phyloP scores from a whole-genome alignment of 768 basidiomycete species.

The Gelatoporia subvermispora region DNA sequence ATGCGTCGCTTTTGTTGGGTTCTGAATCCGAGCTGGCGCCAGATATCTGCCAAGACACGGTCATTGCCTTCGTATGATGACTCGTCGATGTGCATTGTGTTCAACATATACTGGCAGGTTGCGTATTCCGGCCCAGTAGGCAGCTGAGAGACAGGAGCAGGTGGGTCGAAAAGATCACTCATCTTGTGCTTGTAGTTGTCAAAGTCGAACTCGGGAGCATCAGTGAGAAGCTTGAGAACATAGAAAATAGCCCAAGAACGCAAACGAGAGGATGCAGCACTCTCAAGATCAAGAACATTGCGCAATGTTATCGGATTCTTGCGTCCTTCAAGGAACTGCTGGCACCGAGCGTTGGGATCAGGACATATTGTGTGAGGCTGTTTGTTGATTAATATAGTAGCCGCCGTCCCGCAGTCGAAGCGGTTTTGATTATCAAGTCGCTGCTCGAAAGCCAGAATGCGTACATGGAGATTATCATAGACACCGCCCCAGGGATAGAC shows the following conservation, averaged over 20 bases:
- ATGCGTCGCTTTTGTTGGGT: background rate
- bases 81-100: slow-evolving; percentile 17
- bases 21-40: slow-evolving; percentile 10
- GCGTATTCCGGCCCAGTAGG: slow-evolving; percentile 6
- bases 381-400: slow-evolving; percentile 17
- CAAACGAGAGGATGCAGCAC: background rate
- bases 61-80: slow-evolving; percentile 20
- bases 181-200: background rate
- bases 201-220: slow-evolving; percentile 4
- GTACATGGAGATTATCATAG: slow-evolving; percentile 35
- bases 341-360: no score
- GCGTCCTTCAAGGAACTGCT: no score
- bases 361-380: no score
- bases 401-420: slow-evolving; percentile 33
- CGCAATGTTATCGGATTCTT: no score
- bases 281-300: background rate
- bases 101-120: slow-evolving; percentile 11
- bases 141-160: slow-evolving; percentile 13
- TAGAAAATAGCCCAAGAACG: background rate
- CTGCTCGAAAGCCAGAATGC: slow-evolving; percentile 34
- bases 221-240: background rate
- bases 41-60: slow-evolving; percentile 10
- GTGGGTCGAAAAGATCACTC: background rate
- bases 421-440: slow-evolving; percentile 30
- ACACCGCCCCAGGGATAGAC: slow-evolving; percentile 26